phyloP scores from a whole-genome alignment of 164 flowering plant genomes.

The Euptelea pleiosperma region DNA sequence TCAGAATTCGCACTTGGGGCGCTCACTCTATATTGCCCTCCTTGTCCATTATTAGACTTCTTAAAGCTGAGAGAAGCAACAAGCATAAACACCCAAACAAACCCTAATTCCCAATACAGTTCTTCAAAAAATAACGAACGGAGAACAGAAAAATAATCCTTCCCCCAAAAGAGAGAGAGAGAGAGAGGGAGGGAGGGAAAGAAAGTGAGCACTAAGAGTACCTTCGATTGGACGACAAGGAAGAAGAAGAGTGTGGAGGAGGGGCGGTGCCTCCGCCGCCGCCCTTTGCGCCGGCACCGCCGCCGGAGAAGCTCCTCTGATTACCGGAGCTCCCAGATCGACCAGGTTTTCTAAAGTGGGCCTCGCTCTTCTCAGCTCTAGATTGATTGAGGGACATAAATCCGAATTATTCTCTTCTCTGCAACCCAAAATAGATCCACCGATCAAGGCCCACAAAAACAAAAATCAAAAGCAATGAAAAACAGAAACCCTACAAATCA shows the following conservation, averaged over 20 bases:
- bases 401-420: constrained; percentile 28
- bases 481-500: constrained; percentile 9
- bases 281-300: constrained; percentile 43
- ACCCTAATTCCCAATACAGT: constrained; percentile 4
- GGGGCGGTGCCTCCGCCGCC: constrained; percentile 53
- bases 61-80: constrained; percentile 34
- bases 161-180: too few species aligned
- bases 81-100: constrained; percentile 11
- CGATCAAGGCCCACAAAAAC: constrained; percentile 8
- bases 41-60: constrained; percentile 65
- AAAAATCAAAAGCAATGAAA: not conserved
- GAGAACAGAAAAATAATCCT: not conserved
- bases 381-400: constrained; percentile 87
- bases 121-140: constrained; percentile 4
- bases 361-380: constrained; percentile 59
- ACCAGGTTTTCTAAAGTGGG: constrained; percentile 39
- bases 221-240: constrained; percentile 49
- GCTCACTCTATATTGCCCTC: constrained; percentile 49
- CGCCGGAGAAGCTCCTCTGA: constrained; percentile 51
- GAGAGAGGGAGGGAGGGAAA: too few species aligned
- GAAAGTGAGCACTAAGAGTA: too few species aligned
- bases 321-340: constrained; percentile 39
- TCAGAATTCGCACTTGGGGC: constrained; percentile 28
- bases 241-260: constrained; percentile 19
- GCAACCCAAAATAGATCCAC: constrained; percentile 12